Evolutionary conservation across 1,284 basidiomycete genomes (phyloP).

Genomic region (Irpex sp.): DNA sequence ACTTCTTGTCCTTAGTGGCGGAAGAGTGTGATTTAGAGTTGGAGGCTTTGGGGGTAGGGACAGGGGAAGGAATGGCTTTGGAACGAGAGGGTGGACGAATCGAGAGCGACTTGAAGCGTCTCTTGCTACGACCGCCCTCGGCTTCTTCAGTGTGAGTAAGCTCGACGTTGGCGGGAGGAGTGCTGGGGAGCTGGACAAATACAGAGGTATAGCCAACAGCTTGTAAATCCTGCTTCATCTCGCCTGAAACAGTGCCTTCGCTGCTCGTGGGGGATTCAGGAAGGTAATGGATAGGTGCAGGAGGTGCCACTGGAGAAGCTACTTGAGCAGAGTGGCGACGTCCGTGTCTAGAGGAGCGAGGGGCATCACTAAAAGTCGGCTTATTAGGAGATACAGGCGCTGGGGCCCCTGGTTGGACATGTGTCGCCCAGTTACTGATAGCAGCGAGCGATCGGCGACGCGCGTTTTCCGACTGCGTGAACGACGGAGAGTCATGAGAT

Average conservation of each 20-base stretch:
- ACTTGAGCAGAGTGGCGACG: constrained; percentile 29
- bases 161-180: constrained; percentile 36
- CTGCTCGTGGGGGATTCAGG: constrained; percentile 29
- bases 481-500: neutral
- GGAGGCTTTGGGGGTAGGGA: constrained; percentile 1
- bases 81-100: constrained; percentile 13
- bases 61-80: constrained; percentile 17
- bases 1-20: constrained; percentile 35
- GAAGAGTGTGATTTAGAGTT: neutral
- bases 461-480: constrained; percentile 2
- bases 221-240: constrained; percentile 35
- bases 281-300: constrained; percentile 31
- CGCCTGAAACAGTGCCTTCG: constrained; percentile 28
- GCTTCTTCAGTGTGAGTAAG: neutral
- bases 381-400: constrained; percentile 27
- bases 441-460: constrained; percentile 34
- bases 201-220: constrained; percentile 56
- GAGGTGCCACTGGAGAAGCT: constrained; percentile 30
- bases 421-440: constrained; percentile 51
- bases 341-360: constrained; percentile 20
- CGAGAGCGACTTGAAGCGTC: constrained; percentile 4
- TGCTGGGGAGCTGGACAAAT: constrained; percentile 47
- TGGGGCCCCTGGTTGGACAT: constrained; percentile 63
- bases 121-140: constrained; percentile 3
- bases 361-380: constrained; percentile 3